Evolutionary conservation across 345 rosid species (phyloP).

Genomic region (Eucalyptus guilfoylei): DNA sequence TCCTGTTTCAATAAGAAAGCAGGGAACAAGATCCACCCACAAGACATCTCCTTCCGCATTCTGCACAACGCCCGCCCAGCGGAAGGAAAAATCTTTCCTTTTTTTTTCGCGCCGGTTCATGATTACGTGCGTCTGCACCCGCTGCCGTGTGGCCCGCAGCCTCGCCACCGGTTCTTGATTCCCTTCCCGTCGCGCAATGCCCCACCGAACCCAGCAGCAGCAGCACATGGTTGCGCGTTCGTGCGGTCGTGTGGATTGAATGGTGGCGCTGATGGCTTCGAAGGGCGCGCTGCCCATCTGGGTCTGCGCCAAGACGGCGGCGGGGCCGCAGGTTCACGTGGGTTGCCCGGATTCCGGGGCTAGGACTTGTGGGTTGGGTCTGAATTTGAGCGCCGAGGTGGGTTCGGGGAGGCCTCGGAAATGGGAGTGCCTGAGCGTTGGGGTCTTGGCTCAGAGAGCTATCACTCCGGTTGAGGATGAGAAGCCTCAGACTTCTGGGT

Average conservation of each 20-base stretch:
- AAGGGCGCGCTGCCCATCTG: conserved; percentile 31
- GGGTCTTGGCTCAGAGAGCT: conserved; percentile 29
- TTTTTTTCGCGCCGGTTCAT: neutral
- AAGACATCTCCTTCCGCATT: neutral
- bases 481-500: conserved; percentile 21
- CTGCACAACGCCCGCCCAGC: neutral
- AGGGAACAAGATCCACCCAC: neutral
- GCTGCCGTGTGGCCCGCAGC: neutral
- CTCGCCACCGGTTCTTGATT: neutral
- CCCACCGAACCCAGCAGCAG: neutral
- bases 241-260: neutral
- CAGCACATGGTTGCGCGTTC: neutral
- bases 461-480: conserved; percentile 55
- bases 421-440: conserved; percentile 35
- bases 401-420: neutral
- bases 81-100: neutral
- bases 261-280: conserved; percentile 33
- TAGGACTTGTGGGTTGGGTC: conserved; percentile 15
- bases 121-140: neutral
- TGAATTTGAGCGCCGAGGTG: conserved; percentile 10
- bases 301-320: conserved; percentile 30
- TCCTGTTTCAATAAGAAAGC: neutral
- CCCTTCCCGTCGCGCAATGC: neutral
- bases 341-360: conserved; percentile 17
- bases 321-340: neutral